Evolutionary conservation across 257 asterid species (phyloP).

Genomic region (Coffea canephora): DNA sequence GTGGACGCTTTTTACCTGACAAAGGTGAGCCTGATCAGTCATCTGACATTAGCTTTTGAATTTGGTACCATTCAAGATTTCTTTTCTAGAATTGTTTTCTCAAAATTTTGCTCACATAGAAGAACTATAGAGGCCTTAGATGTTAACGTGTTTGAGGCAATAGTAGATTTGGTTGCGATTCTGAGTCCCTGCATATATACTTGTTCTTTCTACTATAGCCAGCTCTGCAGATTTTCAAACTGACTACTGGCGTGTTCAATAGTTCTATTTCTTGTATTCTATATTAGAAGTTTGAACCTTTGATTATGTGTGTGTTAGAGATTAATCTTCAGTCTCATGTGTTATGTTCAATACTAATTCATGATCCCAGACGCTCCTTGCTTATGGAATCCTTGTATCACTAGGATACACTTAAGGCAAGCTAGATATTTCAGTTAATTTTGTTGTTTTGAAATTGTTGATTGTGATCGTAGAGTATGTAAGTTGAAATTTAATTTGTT

Average conservation of each 20-base stretch:
- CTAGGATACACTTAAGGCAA: neutral
- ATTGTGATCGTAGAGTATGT: neutral
- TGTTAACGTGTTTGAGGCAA: neutral
- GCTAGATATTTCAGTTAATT: neutral
- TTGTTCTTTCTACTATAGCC: too few species aligned
- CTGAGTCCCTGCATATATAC: too few species aligned
- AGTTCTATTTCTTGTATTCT: neutral
- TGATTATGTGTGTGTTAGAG: neutral
- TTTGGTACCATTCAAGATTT: neutral
- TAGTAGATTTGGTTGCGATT: neutral
- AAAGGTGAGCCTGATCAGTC: constrained; percentile 40
- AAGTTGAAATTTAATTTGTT: neutral
- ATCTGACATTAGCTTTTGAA: neutral
- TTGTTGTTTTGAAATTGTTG: neutral
- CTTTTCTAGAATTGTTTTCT: neutral
- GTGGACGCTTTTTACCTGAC: constrained; percentile 88
- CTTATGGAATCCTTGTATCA: too few species aligned
- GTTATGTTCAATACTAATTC: too few species aligned
- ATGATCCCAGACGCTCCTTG: too few species aligned
- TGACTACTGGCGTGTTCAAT: neutral
- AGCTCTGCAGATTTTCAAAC: neutral
- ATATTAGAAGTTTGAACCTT: neutral
- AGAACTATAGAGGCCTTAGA: neutral
- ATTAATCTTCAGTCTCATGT: neutral
- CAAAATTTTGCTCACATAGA: neutral